Base-by-base conservation (phyloP, 225 moss, liverwort and hornwort species). In the Antitrichia curtipendula region DNA sequence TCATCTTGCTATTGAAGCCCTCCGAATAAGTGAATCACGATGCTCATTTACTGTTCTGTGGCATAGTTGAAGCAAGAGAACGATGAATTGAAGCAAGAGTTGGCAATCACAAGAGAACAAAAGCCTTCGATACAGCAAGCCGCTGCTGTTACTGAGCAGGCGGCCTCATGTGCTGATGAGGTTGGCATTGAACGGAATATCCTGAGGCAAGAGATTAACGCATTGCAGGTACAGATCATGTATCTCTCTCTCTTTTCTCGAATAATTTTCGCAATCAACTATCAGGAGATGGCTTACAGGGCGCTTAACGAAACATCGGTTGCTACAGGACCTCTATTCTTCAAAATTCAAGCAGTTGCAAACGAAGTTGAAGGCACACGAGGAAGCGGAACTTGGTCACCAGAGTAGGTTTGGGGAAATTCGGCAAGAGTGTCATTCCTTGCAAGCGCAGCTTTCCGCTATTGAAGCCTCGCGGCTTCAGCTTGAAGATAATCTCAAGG, bases 41-140 rank as follows among this genome's bases (percentile, higher is more conserved):
- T 85, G 58, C 81, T 87, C 58, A 57, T 78, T 58, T 66, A 21
- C 74, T 90, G 78, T 45, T 13, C 38, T 73, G 70, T 84, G 73
- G 32, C 56, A 82, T 88, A 97, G 97, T 92, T 97, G 82, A 97
- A 97, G 86, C 97, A 97, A 93, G 96, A 97, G 71, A 97, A 97
- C 52, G 96, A 96, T 58, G 96, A 97, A 75, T 91, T 97, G 13
- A 94, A 89, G 88, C 91, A 93, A 45, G 91, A 95, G 88, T 88
- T 97, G 80, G 91, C 94, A 76, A 78, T 58, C 25, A 89, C 92
- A 56, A 86, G 84, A 86, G 94, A 97, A 32, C 82, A 86, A 83
- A 88, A 79, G 62, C 66, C 90, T 74, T 72, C 64, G 41, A 81
- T 69, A 14, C 88, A 90, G 49, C 83, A 88, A 61, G 45, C 53